These are phyloP conservation scores for Penicillium verrucosum DNA, from an alignment of 2,329 filamentous ascomycete genomes.

Conservation along the genomic window DNA sequence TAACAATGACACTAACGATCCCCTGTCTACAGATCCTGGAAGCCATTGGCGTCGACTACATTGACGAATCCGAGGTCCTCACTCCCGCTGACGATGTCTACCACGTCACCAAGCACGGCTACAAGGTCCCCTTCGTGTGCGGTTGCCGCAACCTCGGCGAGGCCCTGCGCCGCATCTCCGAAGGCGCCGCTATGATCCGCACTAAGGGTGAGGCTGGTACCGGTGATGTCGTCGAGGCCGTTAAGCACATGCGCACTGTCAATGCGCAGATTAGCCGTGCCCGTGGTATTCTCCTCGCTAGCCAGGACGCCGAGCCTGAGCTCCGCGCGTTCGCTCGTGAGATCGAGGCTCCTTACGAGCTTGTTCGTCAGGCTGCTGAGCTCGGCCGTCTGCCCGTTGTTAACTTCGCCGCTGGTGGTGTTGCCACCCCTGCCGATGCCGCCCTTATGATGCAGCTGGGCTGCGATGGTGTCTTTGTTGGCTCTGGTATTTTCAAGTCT, in stretches of 20 bases:
- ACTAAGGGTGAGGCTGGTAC: constrained; percentile 98
- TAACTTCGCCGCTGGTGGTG: constrained; percentile 96
- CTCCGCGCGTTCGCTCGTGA: constrained; percentile 77
- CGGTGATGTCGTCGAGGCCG: constrained; percentile 93
- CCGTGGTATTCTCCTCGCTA: constrained; percentile 48
- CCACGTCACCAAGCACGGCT: constrained; percentile 86
- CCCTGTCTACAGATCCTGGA: constrained; percentile 70
- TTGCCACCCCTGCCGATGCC: constrained; percentile 97
- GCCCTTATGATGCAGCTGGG: constrained; percentile 99
- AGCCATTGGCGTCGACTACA: constrained; percentile 92
- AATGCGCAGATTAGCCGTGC: constrained; percentile 77
- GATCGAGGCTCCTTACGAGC: constrained; percentile 70
- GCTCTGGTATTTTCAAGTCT: constrained; percentile 95
- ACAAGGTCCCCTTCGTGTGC: constrained; percentile 88
- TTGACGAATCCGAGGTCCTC: constrained; percentile 96
- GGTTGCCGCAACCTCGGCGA: constrained; percentile 93
- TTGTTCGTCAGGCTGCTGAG: constrained; percentile 83
- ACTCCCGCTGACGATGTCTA: constrained; percentile 87
- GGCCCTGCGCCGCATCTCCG: constrained; percentile 82
- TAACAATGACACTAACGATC: constrained; percentile 4
- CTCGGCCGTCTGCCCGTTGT: constrained; percentile 88
- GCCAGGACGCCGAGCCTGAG: constrained; percentile 59
- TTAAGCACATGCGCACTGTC: constrained; percentile 91
- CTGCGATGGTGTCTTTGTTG: constrained; percentile 96
- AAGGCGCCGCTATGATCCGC: constrained; percentile 97